Evolutionary conservation across 345 rosid genomes (phyloP).

Genomic region (Kandelia obovata): DNA sequence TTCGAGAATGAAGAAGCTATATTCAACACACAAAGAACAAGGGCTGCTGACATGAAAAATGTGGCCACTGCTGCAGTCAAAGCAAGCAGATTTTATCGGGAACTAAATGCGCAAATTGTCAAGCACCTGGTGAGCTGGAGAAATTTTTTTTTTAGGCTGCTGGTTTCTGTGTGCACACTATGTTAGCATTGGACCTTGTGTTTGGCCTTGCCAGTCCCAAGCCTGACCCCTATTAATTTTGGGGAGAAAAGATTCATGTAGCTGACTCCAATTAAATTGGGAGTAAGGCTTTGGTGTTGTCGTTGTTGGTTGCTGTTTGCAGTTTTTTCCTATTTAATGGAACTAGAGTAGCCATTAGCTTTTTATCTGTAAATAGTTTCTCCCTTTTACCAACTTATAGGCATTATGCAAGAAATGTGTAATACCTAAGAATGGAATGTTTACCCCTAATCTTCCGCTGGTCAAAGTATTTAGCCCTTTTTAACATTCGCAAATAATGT

Average conservation of each 20-base stretch:
- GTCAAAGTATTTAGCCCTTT: not conserved
- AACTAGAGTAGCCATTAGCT: too few species aligned
- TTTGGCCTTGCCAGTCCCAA: too few species aligned
- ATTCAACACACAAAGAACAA: slow-evolving; percentile 61
- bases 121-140: slow-evolving; percentile 76
- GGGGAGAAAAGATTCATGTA: too few species aligned
- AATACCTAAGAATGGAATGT: too few species aligned
- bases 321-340: not conserved
- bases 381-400: not conserved
- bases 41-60: slow-evolving; percentile 85
- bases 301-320: not conserved
- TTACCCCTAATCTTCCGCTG: not conserved
- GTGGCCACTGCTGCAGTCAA: slow-evolving; percentile 94
- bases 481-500: not conserved
- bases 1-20: slow-evolving; percentile 90
- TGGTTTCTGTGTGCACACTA: too few species aligned
- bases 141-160: not conserved
- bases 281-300: too few species aligned
- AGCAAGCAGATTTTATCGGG: slow-evolving; percentile 94
- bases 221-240: too few species aligned
- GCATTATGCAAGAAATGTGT: not conserved
- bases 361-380: too few species aligned
- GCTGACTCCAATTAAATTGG: too few species aligned
- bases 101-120: slow-evolving; percentile 77
- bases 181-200: too few species aligned